Percentiles rank a stretch among this genome's conserved stretches.
Conservation (phyloP, 176 grass and related monocot genomes). For the Coix lacrymajobi region DNA sequence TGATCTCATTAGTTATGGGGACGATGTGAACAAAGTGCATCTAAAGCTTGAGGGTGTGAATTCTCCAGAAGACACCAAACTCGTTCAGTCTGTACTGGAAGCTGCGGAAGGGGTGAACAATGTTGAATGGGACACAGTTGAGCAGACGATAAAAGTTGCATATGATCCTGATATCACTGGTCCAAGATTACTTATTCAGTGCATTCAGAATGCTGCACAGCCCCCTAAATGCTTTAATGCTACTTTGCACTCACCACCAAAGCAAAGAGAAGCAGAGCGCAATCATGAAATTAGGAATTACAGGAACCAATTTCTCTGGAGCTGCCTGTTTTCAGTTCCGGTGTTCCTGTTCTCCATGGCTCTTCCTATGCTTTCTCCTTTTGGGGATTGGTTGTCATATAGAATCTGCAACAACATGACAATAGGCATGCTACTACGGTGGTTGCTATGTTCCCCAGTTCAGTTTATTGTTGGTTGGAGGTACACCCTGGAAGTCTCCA, state of each 20-base stretch:
- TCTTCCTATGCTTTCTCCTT: slow-evolving; percentile 74
- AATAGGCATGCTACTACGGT: slow-evolving; percentile 79
- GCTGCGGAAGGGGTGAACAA: slow-evolving; percentile 57
- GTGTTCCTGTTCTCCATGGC: slow-evolving; percentile 90
- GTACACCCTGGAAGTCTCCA: slow-evolving; percentile 43
- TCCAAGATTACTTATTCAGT: slow-evolving; percentile 77
- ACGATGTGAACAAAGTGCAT: slow-evolving; percentile 85
- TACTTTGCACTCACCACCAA: slow-evolving; percentile 61
- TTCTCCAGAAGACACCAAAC: slow-evolving; percentile 57
- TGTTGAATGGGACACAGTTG: slow-evolving; percentile 58
- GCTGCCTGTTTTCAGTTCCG: slow-evolving; percentile 83
- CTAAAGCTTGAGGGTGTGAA: slow-evolving; percentile 73
- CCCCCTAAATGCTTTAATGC: slow-evolving; percentile 56
- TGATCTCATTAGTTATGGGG: slow-evolving; percentile 74
- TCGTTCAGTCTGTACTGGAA: slow-evolving; percentile 73
- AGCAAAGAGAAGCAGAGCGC: slow-evolving; percentile 64
- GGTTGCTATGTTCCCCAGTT: slow-evolving; percentile 85
- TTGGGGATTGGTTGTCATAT: slow-evolving; percentile 61
- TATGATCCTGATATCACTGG: slow-evolving; percentile 94
- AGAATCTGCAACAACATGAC: slow-evolving; percentile 83
- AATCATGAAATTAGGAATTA: slow-evolving; percentile 68
- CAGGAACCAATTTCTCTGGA: slow-evolving; percentile 88
- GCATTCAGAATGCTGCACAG: slow-evolving; percentile 58
- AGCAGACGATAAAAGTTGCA: slow-evolving; percentile 59
- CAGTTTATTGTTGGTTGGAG: slow-evolving; percentile 99